Evolutionary conservation across 2,329 filamentous ascomycete genomes (phyloP), one percentile per base, ranked within the genome.

Genomic region (Bretziella fagacearum): DNA sequence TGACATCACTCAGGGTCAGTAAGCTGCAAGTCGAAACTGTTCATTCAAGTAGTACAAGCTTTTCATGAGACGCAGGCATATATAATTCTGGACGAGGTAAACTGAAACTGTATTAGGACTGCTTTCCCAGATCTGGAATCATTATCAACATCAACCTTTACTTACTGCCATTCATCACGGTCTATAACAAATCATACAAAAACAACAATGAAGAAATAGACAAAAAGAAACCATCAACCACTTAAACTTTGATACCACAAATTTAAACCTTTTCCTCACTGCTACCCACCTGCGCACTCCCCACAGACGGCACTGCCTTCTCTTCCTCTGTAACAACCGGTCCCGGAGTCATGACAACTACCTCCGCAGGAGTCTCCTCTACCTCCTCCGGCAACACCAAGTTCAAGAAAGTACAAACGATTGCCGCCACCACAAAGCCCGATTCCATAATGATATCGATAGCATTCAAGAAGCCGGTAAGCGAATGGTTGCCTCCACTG

Each of bases 401-500:
- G 58, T 93, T 93, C 43, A 94, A 66, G 18, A 83, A 60, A 57
- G 91, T 68, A 44, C 76, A 76, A 33, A 87, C 58, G 20, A 86
- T 71, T 0, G 82, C 86, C 0, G 82, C 80, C 17, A 93, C 68
- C 1, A 79, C 79, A 52, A 82, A 83, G 0, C 81, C 81, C 0
- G 80, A 85, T 62, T 81, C 73, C 73, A 85, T 79, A 49, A 86
- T 67, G 33, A 87, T 64, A 3, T 71, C 69, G 49, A 85, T 77
- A 44, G 83, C 82, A 55, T 87, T 79, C 50, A 81, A 71, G 61
- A 91, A 85, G 2, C 84, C 84, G 40, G 69, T 63, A 2, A 89
- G 71, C 3, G 73, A 69, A 51, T 68, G 70, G 62, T 87, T 84
- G 51, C 68, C 61, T 8, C 82, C 83, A 0, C 59, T 58, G 57